Base-by-base conservation (phyloP, 140 eudicot species). In the Senecio squalidus region DNA sequence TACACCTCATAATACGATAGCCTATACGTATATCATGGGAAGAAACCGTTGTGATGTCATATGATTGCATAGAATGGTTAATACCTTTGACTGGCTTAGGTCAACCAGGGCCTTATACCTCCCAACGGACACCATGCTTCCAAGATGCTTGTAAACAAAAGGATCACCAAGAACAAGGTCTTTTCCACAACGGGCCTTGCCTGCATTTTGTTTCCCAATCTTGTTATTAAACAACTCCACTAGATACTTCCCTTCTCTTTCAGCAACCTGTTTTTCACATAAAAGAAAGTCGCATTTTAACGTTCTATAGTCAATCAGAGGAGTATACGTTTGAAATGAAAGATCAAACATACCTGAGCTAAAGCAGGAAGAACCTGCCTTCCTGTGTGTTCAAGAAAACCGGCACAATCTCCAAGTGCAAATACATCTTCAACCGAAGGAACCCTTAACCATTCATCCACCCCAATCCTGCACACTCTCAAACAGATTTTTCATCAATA, bases 81-180 rank as follows among this genome's bases (percentile, higher is more conserved):
- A 56, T 80, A 90, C 97, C 94, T 90, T 83, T 66, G 95, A 64
- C 73, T 90, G 85, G 44, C 77, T 70, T 17, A 90, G 81, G 65
- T 90, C 97, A 69, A 90, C 97, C 26, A 90, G 73, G 4, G 95
- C 97, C 61, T 90, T 90, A 72, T 90, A 90, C 3, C 94, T 81
- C 9, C 98, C 98, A 5, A 90, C 95, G 1, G 98, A 80, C 6
- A 95, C 98, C 98, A 90, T 86, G 88, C 95, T 86, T 65, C 98
- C 98, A 11, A 85, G 86, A 75, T 90, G 98, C 41, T 79, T 76
- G 83, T 90, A 90, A 31, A 78, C 91, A 67, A 90, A 90, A 8
- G 94, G 85, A 23, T 90, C 95, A 13, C 98, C 98, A 21, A 80
- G 61, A 47, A 60, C 51, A 1, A 74, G 14, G 14, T 83, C 95